Evolutionary conservation across 768 basidiomycete species (phyloP).

Genomic region (Lentinula sp.): DNA sequence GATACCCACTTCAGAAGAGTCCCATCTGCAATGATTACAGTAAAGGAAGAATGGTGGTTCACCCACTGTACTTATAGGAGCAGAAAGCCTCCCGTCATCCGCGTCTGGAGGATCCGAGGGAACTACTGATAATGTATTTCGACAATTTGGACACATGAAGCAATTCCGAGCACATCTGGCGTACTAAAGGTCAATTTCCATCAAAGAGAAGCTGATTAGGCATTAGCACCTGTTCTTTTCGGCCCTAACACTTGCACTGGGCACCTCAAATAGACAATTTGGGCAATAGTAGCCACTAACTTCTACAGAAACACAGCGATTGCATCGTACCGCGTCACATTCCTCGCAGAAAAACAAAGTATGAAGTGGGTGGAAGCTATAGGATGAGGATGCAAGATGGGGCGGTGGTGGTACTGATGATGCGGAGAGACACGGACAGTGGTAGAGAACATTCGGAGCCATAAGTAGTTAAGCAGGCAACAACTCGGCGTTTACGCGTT

Average conservation of each 20-base stretch:
- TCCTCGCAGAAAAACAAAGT: slow-evolving; percentile 96
- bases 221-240: slow-evolving; percentile 85
- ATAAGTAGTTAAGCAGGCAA: slow-evolving; percentile 13
- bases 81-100: slow-evolving; percentile 47
- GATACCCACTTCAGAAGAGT: slow-evolving; percentile 85
- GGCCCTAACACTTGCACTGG: slow-evolving; percentile 94
- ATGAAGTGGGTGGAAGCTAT: slow-evolving; percentile 78
- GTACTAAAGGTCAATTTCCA: background rate
- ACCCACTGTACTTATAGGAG: slow-evolving; percentile 54
- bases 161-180: slow-evolving; percentile 94
- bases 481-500: too few species aligned
- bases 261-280: slow-evolving; percentile 97
- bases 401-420: slow-evolving; percentile 65
- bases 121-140: slow-evolving; percentile 86
- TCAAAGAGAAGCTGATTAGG: background rate
- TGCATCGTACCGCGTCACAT: slow-evolving; percentile 93
- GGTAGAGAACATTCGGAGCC: slow-evolving; percentile 50
- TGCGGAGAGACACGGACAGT: slow-evolving; percentile 67
- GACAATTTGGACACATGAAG: slow-evolving; percentile 93
- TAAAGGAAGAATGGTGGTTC: slow-evolving; percentile 89
- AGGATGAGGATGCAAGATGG: slow-evolving; percentile 68
- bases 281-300: slow-evolving; percentile 98
- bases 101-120: slow-evolving; percentile 76
- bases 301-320: slow-evolving; percentile 88
- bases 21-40: slow-evolving; percentile 94